Base-by-base conservation (phyloP, 495 filamentous ascomycete species). In the Penicillium malachiteum region DNA sequence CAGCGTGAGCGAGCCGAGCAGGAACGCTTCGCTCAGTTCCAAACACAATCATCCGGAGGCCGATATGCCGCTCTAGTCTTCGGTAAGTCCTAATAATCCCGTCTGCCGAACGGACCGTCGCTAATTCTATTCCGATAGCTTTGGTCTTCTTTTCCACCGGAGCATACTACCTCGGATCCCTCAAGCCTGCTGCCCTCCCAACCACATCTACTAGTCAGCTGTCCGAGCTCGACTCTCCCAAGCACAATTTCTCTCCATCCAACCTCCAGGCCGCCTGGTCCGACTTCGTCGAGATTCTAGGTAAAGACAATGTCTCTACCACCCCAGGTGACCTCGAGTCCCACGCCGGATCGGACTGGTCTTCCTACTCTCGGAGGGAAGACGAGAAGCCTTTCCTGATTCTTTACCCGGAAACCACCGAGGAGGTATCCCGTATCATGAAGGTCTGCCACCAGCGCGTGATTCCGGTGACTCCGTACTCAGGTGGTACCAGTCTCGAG, bases 241-340 rank as follows among this genome's bases (percentile, higher is more conserved):
- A 76, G 54, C 90, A 95, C 66, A 84, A 96, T 62, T 79, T 84
- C 45, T 81, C 84, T 32, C 82, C 80, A 48, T 77, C 83, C 14
- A 94, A 92, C 63, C 82, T 97, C 38, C 87, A 97, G 74, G 91
- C 95, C 8, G 90, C 93, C 3, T 98, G 95, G 94, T 77, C 87
- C 5, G 94, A 98, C 69, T 92, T 97, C 64, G 84, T 86, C 39
- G 80, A 82, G 30, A 87, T 98, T 16, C 81, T 97, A 8, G 94
- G 95, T 48, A 76, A 82, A 54, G 88, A 92, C 31, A 85, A 97
- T 69, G 88, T 98, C 35, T 91, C 87, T 42, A 96, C 93, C 0
- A 57, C 81, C 39, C 75, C 78, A 7, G 75, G 72, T 10, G 89
- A 96, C 55, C 70, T 92, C 38, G 71, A 80, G 9, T 74, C 78